A percentile compares a stretch with the other conserved stretches of the same genome.
These are phyloP conservation scores for Fusarium sp. DNA, from an alignment of 2,329 filamentous ascomycete species.

Conservation along the genomic window DNA sequence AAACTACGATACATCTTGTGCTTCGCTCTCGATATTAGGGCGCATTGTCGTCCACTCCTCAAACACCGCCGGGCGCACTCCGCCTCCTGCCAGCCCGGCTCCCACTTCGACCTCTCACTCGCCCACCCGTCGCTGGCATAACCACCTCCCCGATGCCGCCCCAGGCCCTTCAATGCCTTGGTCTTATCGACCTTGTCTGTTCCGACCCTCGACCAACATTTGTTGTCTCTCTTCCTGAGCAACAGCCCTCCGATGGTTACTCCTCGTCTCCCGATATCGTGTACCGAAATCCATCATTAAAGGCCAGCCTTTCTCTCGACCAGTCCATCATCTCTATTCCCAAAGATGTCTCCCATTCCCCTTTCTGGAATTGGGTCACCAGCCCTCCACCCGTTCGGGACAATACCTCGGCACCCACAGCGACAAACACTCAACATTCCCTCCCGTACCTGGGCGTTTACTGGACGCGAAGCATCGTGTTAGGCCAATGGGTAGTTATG, in stretches of 20 bases:
- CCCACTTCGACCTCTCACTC: background rate
- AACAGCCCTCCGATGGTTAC: constrained; percentile 5
- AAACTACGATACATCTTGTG: constrained; percentile 7
- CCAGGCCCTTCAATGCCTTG: constrained; percentile 42
- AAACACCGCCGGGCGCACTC: background rate
- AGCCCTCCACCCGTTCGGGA: constrained; percentile 25
- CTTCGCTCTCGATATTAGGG: constrained; percentile 16
- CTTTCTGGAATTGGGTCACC: constrained; percentile 55
- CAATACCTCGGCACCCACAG: background rate
- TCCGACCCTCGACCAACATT: constrained; percentile 56
- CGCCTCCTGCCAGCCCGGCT: background rate
- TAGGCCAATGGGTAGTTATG: constrained; percentile 51
- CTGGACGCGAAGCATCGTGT: constrained; percentile 52
- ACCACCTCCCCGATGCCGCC: constrained; percentile 35
- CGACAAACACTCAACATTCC: constrained; percentile 38
- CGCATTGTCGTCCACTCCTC: constrained; percentile 4
- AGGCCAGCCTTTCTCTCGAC: constrained; percentile 44
- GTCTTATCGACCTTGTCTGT: constrained; percentile 53
- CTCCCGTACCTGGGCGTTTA: constrained; percentile 46
- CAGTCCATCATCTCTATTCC: constrained; percentile 45
- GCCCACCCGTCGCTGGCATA: background rate
- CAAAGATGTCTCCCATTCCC: constrained; percentile 43
- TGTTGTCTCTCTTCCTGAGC: constrained; percentile 43
- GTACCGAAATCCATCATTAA: constrained; percentile 53
- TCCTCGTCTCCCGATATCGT: constrained; percentile 36